Base-by-base conservation (phyloP, 805 yeast genomes). In the Ogataea henricii region DNA sequence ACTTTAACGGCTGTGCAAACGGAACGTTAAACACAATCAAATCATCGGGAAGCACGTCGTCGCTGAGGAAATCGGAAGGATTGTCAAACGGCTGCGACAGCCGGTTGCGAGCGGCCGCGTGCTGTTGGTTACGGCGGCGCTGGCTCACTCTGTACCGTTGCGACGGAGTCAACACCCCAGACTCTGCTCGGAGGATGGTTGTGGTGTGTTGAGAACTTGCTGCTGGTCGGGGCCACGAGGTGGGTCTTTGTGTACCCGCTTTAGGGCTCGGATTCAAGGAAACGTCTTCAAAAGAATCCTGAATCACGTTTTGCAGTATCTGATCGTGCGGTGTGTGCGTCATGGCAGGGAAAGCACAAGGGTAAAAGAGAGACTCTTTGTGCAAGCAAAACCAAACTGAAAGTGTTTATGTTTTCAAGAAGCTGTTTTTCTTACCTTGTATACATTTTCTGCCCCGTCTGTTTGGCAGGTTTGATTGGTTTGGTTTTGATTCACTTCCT, bases 11-110 rank as follows among this genome's bases (percentile, higher is more conserved):
- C 40, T 80, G 83, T 0, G 86, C 74, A 44, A 81, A 65, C 2
- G 90, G 90, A 16, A 85, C 86, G 55, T 85, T 83, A 65, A 70
- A 84, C 49, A 83, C 77, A 18, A 76, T 70, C 18, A 74, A 65
- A 46, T 76, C 76, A 36, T 74, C 79, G 1, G 82, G 82, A 35
- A 80, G 65, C 48, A 79, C 77, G 49, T 78, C 81, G 53, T 81
- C 85, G 14, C 78, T 80, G 6, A 67, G 45, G 16, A 58, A 63
- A 39, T 70, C 75, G 14, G 66, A 22, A 26, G 23, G 33, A 65
- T 65, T 26, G 62, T 65, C 12, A 3, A 13, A 14, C 8, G 18
- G 18, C 17, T n/a, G n/a, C 34, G 17, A 30, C 18, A 30, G 16
- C 6, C 16, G 34, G 20, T 39, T 45, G 9, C 34, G 16, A 21